A percentile compares a stretch with the other conserved stretches of the same genome.
Evolutionary conservation across 225 moss, liverwort and hornwort species (phyloP).

Genomic region (Polytrichum commune): DNA sequence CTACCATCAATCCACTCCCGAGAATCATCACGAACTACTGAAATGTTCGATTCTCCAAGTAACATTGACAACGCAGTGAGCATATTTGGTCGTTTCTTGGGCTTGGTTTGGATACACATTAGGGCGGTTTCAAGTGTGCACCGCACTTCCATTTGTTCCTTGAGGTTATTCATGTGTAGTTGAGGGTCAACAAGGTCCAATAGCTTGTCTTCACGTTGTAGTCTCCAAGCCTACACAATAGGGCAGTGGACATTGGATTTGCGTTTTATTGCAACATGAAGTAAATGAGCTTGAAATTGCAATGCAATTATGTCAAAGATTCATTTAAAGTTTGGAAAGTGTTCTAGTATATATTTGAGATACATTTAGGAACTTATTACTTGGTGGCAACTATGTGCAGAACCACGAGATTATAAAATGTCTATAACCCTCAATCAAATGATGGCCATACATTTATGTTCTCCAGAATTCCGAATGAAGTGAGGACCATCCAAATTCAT

Average conservation of each 20-base stretch:
- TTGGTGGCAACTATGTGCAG: background rate
- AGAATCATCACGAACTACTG: background rate
- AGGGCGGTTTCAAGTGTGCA: background rate
- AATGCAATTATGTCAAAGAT: background rate
- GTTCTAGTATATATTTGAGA: too few species aligned
- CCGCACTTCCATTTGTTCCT: background rate
- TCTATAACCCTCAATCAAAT: too few species aligned
- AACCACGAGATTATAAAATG: background rate
- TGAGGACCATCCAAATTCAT: too few species aligned
- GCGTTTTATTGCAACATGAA: background rate
- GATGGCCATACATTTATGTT: too few species aligned
- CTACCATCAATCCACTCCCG: background rate
- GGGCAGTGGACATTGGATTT: too few species aligned
- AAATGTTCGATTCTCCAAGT: background rate
- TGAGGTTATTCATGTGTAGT: background rate
- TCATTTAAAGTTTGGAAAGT: too few species aligned
- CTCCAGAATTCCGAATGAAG: too few species aligned
- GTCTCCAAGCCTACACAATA: background rate
- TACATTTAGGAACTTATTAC: background rate
- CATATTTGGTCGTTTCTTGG: conserved; percentile 4
- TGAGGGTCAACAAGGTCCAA: conserved; percentile 2
- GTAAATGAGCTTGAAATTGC: too few species aligned
- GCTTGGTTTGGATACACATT: conserved; percentile 1
- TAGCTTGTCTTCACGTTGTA: background rate
- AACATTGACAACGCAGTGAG: background rate